phyloP scores from a whole-genome alignment of 2,329 filamentous ascomycete species.

The Alternaria triticina region DNA sequence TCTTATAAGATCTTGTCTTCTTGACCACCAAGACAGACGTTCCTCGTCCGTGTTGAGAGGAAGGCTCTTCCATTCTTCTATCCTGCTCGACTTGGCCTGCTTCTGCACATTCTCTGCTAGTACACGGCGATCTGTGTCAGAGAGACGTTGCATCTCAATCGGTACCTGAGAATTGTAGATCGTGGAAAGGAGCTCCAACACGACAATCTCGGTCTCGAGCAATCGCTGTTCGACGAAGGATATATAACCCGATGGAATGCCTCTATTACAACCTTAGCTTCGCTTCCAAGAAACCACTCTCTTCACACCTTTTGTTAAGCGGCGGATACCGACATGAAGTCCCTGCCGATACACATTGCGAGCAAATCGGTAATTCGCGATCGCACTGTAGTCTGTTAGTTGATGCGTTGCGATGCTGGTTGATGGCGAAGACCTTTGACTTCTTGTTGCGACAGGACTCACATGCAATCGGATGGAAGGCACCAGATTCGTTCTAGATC shows the following conservation, averaged over 20 bases:
- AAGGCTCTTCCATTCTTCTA: constrained; percentile 29
- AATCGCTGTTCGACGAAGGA: constrained; percentile 30
- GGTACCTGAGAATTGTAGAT: constrained; percentile 17
- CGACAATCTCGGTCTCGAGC: constrained; percentile 26
- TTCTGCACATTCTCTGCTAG: constrained; percentile 17
- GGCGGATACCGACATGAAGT: constrained; percentile 25
- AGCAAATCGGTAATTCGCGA: constrained; percentile 27
- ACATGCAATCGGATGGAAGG: constrained; percentile 31
- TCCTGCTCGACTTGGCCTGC: constrained; percentile 25
- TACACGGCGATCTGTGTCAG: constrained; percentile 7
- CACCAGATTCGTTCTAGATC: constrained; percentile 2
- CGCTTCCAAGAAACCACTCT: not conserved
- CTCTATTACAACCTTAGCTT: constrained; percentile 13
- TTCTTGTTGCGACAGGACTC: constrained; percentile 35
- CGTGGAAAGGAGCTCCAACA: constrained; percentile 24
- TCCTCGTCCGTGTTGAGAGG: constrained; percentile 20
- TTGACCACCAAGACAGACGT: constrained; percentile 20
- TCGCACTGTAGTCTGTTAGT: constrained; percentile 21
- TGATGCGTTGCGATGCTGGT: not conserved
- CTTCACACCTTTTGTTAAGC: constrained; percentile 26
- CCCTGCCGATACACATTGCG: constrained; percentile 20
- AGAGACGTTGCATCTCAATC: constrained; percentile 12
- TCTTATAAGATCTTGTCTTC: constrained; percentile 1
- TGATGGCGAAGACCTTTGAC: constrained; percentile 22
- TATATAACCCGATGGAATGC: constrained; percentile 32